Conservation (phyloP, 768 basidiomycete genomes). For the Hemileccinum impolitum region DNA sequence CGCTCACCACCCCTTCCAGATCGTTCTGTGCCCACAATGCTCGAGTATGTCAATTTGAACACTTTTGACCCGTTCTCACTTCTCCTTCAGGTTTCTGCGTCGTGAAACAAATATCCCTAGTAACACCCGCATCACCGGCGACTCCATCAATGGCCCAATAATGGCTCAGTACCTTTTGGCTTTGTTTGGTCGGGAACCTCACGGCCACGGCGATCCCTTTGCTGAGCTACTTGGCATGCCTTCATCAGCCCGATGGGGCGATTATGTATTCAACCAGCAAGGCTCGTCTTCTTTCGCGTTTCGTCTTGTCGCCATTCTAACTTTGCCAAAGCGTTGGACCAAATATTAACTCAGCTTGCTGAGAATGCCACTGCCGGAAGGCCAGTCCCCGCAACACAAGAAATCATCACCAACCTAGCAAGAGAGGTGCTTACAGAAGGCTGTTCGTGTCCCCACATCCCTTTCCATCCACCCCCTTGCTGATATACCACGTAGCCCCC, state of each 20-base stretch:
- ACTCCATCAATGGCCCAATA: slow-evolving; percentile 56
- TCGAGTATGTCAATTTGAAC: slow-evolving; percentile 42
- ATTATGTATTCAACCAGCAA: slow-evolving; percentile 92
- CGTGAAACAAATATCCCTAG: slow-evolving; percentile 16
- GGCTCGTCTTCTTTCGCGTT: slow-evolving; percentile 40
- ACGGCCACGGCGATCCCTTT: slow-evolving; percentile 39
- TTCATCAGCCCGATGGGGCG: slow-evolving; percentile 68
- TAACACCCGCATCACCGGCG: slow-evolving; percentile 26
- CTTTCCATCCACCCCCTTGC: neutral
- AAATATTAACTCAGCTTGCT: slow-evolving; percentile 86
- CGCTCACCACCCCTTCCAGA: slow-evolving; percentile 28
- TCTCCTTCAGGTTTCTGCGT: slow-evolving; percentile 34
- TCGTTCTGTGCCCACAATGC: slow-evolving; percentile 39
- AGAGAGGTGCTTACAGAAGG: slow-evolving; percentile 57
- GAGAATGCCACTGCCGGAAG: slow-evolving; percentile 70
- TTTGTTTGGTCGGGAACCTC: slow-evolving; percentile 41
- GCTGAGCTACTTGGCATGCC: slow-evolving; percentile 42
- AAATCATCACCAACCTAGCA: slow-evolving; percentile 66
- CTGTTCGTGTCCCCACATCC: slow-evolving; percentile 45
- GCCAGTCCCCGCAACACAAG: slow-evolving; percentile 84
- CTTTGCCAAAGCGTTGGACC: slow-evolving; percentile 57
- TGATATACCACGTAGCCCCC: slow-evolving; percentile 40
- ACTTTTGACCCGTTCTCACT: neutral
- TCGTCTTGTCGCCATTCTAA: slow-evolving; percentile 5
- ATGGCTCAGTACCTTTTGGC: slow-evolving; percentile 75